phyloP scores from a whole-genome alignment of 2,329 filamentous ascomycete genomes.

The Iodosphaeria phyllophila region DNA sequence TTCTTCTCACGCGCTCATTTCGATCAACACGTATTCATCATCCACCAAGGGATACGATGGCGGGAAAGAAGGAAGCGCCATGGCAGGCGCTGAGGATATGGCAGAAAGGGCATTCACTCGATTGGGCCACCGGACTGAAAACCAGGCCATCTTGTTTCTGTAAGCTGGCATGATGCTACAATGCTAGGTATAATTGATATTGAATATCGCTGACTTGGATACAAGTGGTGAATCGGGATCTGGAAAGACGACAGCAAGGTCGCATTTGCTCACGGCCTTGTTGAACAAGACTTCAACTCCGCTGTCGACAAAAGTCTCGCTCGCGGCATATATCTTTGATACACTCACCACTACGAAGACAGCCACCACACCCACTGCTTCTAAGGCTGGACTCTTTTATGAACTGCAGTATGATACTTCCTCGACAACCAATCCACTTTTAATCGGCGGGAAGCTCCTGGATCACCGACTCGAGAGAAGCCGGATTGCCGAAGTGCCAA shows the following conservation, averaged over 20 bases:
- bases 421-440: constrained; percentile 62
- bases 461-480: constrained; percentile 88
- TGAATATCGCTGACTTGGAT: constrained; percentile 4
- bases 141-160: constrained; percentile 86
- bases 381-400: constrained; percentile 87
- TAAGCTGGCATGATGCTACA: constrained; percentile 33
- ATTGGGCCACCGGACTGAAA: constrained; percentile 75
- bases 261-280: constrained; percentile 70
- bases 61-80: constrained; percentile 75
- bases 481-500: constrained; percentile 78
- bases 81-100: constrained; percentile 82
- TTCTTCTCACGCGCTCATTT: constrained; percentile 80
- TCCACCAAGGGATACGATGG: constrained; percentile 81
- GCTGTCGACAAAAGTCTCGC: constrained; percentile 78
- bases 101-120: constrained; percentile 73
- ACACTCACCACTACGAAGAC: constrained; percentile 94
- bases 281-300: constrained; percentile 84
- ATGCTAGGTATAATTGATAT: constrained; percentile 3
- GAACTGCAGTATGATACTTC: constrained; percentile 94
- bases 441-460: constrained; percentile 86
- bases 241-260: constrained; percentile 86
- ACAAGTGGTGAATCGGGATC: constrained; percentile 81
- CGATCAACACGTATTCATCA: constrained; percentile 85
- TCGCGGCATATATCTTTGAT: constrained; percentile 90
- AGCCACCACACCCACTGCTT: constrained; percentile 83